These are phyloP conservation scores for Brassica napus DNA, from an alignment of 345 rosid genomes.

Conservation along the genomic window Da-Ae NC_063440.1:13921501-13922000, in stretches of 20 bases:
- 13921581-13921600: slow-evolving; percentile 34
- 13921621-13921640: slow-evolving; percentile 16
- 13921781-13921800: not conserved
- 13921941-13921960: not conserved
- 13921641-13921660: not conserved
- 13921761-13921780: not conserved
- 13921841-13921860: not conserved
- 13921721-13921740: not conserved
- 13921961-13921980: not conserved
- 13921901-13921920: not conserved
- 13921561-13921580: slow-evolving; percentile 38
- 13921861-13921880: not conserved
- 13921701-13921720: not conserved
- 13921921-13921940: not conserved
- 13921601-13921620: slow-evolving; percentile 27
- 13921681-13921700: not conserved
- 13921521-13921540: slow-evolving; percentile 49
- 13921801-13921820: not conserved
- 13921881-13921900: not conserved
- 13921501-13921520: slow-evolving; percentile 51
- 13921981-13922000: slow-evolving; percentile 66
- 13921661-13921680: not conserved
- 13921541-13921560: slow-evolving; percentile 68
- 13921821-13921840: not conserved
- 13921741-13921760: not conserved